phyloP scores from a whole-genome alignment of 768 basidiomycete species.

The Epithele typhae region DNA sequence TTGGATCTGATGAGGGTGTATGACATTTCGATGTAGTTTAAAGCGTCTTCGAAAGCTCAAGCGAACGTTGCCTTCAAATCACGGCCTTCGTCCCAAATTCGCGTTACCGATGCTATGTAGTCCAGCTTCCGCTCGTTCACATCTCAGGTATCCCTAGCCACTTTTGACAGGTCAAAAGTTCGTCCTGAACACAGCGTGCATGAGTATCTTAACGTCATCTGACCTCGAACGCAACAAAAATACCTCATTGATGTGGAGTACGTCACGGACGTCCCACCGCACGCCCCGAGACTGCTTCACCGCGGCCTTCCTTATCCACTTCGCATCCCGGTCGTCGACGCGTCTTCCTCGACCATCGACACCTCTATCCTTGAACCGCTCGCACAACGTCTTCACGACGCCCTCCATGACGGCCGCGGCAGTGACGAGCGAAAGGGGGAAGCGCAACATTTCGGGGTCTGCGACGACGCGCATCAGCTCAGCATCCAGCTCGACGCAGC shows the following conservation, averaged over 20 bases:
- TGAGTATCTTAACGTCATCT: neutral
- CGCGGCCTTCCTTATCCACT: slow-evolving; percentile 13
- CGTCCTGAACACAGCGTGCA: neutral
- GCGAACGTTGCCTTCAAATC: too few species aligned
- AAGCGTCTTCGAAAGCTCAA: too few species aligned
- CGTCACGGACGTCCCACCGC: slow-evolving; percentile 17
- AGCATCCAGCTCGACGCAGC: neutral
- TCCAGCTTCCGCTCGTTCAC: too few species aligned
- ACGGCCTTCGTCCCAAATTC: too few species aligned
- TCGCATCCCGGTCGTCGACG: slow-evolving; percentile 7
- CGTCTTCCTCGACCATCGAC: slow-evolving; percentile 3
- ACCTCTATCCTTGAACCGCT: slow-evolving; percentile 24
- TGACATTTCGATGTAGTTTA: too few species aligned
- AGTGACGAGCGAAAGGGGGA: slow-evolving; percentile 51
- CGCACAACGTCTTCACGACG: slow-evolving; percentile 34
- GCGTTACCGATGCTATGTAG: too few species aligned
- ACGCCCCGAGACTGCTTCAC: slow-evolving; percentile 6
- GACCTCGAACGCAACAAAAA: neutral
- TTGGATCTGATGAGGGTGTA: too few species aligned
- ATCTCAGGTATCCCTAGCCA: slow-evolving; percentile 3
- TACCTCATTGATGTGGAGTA: slow-evolving; percentile 16
- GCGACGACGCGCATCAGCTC: neutral
- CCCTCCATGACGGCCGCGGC: slow-evolving; percentile 46
- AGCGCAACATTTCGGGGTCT: slow-evolving; percentile 54
- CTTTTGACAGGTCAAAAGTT: slow-evolving; percentile 3